Percentiles rank a stretch among this genome's conserved stretches.
Conservation (phyloP, 768 basidiomycete genomes). For the Hericium erinaceus region DNA sequence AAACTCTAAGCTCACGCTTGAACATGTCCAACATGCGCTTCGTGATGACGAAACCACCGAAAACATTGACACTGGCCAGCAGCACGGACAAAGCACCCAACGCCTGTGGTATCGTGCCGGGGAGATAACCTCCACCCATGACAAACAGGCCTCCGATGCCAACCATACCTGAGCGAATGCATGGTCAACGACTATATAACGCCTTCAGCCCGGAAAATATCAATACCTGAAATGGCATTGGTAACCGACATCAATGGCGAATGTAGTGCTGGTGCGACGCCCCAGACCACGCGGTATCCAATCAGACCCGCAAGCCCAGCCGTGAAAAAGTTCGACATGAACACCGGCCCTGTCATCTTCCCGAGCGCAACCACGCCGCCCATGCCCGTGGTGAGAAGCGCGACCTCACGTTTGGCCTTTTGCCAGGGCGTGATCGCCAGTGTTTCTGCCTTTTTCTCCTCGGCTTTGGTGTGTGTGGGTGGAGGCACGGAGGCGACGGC, state of each 20-base stretch:
- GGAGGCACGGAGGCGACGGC: slow-evolving; percentile 51
- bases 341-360: slow-evolving; percentile 69
- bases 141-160: slow-evolving; percentile 82
- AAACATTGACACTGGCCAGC: slow-evolving; percentile 79
- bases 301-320: slow-evolving; percentile 82
- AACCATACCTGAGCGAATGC: slow-evolving; percentile 44
- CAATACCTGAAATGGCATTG: slow-evolving; percentile 70
- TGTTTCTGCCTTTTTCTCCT: slow-evolving; percentile 31
- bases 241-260: slow-evolving; percentile 90
- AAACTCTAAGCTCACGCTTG: slow-evolving; percentile 43
- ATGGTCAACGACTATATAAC: neutral
- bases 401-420: slow-evolving; percentile 68
- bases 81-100: slow-evolving; percentile 81
- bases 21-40: slow-evolving; percentile 94
- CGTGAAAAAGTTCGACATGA: slow-evolving; percentile 86
- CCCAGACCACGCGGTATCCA: slow-evolving; percentile 86
- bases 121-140: slow-evolving; percentile 83
- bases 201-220: neutral
- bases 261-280: slow-evolving; percentile 79
- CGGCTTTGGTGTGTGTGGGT: slow-evolving; percentile 36
- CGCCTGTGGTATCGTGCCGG: slow-evolving; percentile 70
- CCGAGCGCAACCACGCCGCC: slow-evolving; percentile 64
- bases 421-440: slow-evolving; percentile 79
- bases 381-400: slow-evolving; percentile 68
- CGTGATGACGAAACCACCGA: slow-evolving; percentile 83